Evolutionary conservation across 2,329 filamentous ascomycete species (phyloP).

Genomic region (Colletotrichum destructivum): DNA sequence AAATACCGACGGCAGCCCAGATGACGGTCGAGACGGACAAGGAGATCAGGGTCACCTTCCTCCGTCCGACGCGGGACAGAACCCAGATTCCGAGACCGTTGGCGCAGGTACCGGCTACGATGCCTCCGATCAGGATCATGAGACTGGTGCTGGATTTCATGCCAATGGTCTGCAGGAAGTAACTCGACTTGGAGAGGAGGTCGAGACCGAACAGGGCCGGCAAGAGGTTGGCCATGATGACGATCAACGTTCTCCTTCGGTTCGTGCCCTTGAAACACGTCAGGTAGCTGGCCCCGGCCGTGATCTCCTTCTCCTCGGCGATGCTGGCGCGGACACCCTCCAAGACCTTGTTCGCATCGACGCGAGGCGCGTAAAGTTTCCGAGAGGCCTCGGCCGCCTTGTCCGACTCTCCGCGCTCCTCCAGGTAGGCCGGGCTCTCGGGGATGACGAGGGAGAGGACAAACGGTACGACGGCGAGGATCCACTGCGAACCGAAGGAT

Average conservation of each 20-base stretch:
- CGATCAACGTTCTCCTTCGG: slow-evolving; percentile 57
- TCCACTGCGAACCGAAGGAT: slow-evolving; percentile 48
- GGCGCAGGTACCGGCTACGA: slow-evolving; percentile 59
- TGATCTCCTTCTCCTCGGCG: slow-evolving; percentile 56
- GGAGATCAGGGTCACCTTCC: slow-evolving; percentile 54
- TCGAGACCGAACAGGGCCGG: slow-evolving; percentile 61
- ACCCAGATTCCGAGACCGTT: slow-evolving; percentile 62
- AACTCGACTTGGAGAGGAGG: slow-evolving; percentile 59
- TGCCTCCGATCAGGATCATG: slow-evolving; percentile 61
- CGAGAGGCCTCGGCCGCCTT: slow-evolving; percentile 43
- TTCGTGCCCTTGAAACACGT: slow-evolving; percentile 62
- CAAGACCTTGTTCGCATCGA: slow-evolving; percentile 39
- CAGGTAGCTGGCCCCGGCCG: slow-evolving; percentile 52
- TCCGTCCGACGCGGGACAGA: slow-evolving; percentile 56
- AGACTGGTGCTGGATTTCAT: slow-evolving; percentile 51
- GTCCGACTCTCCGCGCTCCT: slow-evolving; percentile 42
- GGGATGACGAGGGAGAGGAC: slow-evolving; percentile 47
- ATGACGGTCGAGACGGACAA: slow-evolving; percentile 51
- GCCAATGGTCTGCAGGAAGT: slow-evolving; percentile 54
- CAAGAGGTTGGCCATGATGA: slow-evolving; percentile 57
- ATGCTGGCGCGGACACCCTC: slow-evolving; percentile 52
- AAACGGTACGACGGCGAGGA: slow-evolving; percentile 44
- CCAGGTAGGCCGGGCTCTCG: slow-evolving; percentile 47
- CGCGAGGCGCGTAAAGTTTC: slow-evolving; percentile 44
- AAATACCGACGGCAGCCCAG: slow-evolving; percentile 62